A percentile compares a stretch with the other conserved stretches of the same genome.
phyloP scores from a whole-genome alignment of 176 grass and related monocot genomes.

The Typha latifolia region DNA sequence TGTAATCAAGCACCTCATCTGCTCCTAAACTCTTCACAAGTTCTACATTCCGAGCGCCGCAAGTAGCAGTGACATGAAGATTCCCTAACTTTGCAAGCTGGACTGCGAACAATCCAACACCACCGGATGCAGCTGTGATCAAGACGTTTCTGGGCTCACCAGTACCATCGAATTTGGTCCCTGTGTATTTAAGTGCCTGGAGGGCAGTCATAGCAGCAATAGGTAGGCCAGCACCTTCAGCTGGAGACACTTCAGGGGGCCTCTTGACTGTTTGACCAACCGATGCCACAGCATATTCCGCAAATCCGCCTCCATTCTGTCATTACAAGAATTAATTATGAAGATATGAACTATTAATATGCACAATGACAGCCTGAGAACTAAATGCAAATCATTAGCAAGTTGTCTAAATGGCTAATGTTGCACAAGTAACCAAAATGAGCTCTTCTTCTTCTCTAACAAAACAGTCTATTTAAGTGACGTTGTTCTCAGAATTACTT shows the following conservation, averaged over 20 bases:
- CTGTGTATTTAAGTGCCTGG: conserved; percentile 20
- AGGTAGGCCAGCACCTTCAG: conserved; percentile 33
- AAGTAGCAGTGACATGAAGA: conserved; percentile 3
- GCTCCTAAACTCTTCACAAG: conserved; percentile 9
- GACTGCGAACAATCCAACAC: background rate
- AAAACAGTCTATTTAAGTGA: too few relatives aligned
- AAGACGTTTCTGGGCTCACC: conserved; percentile 1
- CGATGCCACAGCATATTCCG: conserved; percentile 21
- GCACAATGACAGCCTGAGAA: background rate
- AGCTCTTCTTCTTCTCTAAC: too few relatives aligned
- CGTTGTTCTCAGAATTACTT: too few relatives aligned
- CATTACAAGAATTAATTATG: background rate
- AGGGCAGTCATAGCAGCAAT: conserved; percentile 36
- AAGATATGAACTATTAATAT: background rate
- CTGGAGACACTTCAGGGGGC: conserved; percentile 33
- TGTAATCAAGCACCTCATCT: conserved; percentile 6
- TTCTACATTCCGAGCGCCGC: conserved; percentile 1
- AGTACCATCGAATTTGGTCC: conserved; percentile 22
- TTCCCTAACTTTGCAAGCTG: conserved; percentile 10
- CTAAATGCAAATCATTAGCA: too few relatives aligned
- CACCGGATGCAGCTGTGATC: conserved; percentile 2
- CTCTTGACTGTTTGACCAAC: background rate
- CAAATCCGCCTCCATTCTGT: conserved; percentile 39
- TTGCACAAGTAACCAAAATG: too few relatives aligned
- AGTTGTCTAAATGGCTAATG: too few relatives aligned